These are phyloP conservation scores for Hsuehochloa calcarea DNA, from an alignment of 176 grass and related monocot species.

Conservation along the genomic window DNA sequence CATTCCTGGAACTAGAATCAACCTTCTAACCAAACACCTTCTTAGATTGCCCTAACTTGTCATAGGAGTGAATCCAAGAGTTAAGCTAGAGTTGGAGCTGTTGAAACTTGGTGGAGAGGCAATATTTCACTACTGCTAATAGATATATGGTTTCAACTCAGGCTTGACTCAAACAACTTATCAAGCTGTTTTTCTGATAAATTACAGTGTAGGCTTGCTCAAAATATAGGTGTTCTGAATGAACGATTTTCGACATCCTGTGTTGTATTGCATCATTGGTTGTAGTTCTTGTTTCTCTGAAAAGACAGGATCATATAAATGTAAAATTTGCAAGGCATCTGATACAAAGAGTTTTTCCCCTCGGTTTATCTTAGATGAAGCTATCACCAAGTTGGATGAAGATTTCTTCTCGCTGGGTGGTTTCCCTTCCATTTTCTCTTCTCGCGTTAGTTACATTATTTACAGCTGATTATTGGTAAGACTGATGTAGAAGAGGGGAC, in stretches of 20 bases:
- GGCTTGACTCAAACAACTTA: not conserved
- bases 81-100: not conserved
- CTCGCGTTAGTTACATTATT: slow-evolving; percentile 45
- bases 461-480: slow-evolving; percentile 33
- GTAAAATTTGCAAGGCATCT: slow-evolving; percentile 30
- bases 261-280: not conserved
- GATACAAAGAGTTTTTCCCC: slow-evolving; percentile 3
- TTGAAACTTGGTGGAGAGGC: too few relatives aligned
- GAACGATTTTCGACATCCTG: not conserved
- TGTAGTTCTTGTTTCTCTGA: not conserved
- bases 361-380: slow-evolving; percentile 95
- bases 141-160: slow-evolving; percentile 3
- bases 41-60: too few relatives aligned
- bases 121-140: not conserved
- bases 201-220: not conserved
- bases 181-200: not conserved
- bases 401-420: slow-evolving; percentile 95
- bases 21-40: too few relatives aligned
- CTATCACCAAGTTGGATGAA: slow-evolving; percentile 74
- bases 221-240: slow-evolving; percentile 10
- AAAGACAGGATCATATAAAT: not conserved
- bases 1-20: too few relatives aligned
- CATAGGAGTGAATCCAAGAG: not conserved
- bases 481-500: slow-evolving; percentile 52
- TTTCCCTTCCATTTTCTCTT: slow-evolving; percentile 32